These are phyloP conservation scores for Phytophthora ohioensis DNA, from an alignment of 352 stramenopile species.

Conservation along the genomic window DNA sequence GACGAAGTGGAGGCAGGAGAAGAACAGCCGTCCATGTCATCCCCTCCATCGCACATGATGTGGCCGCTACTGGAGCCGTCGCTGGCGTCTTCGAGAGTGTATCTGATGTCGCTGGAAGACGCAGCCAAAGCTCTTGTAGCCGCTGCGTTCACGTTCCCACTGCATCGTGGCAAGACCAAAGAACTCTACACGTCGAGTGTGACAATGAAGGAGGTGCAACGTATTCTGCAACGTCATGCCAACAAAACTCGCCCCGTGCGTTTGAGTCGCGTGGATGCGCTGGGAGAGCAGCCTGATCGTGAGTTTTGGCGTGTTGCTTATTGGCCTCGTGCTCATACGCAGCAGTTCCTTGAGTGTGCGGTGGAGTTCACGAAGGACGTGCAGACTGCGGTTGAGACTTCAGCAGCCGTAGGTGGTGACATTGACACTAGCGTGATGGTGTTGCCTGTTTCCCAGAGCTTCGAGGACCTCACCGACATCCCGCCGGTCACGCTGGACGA, in stretches of 20 bases:
- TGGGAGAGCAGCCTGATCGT: constrained; percentile 44
- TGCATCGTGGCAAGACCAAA: constrained; percentile 54
- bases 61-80: constrained; percentile 58
- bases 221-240: constrained; percentile 45
- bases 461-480: constrained; percentile 69
- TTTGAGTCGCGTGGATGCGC: constrained; percentile 52
- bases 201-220: constrained; percentile 60
- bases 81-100: constrained; percentile 51
- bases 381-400: constrained; percentile 31
- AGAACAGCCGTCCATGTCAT: constrained; percentile 9
- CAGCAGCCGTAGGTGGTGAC: constrained; percentile 20
- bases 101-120: constrained; percentile 64
- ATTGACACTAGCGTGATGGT: constrained; percentile 36
- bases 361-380: constrained; percentile 51
- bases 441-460: constrained; percentile 55
- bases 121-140: constrained; percentile 63
- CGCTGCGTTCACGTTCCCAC: constrained; percentile 62
- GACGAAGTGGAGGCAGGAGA: constrained; percentile 24
- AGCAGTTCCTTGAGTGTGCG: constrained; percentile 59
- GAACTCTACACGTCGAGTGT: constrained; percentile 56
- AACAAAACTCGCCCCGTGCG: constrained; percentile 48
- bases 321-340: constrained; percentile 53
- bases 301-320: constrained; percentile 71
- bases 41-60: constrained; percentile 38
- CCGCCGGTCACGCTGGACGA: constrained; percentile 55